Evolutionary conservation across 257 asterid species (phyloP).

Genomic region (Solanum pimpinellifolium): DNA sequence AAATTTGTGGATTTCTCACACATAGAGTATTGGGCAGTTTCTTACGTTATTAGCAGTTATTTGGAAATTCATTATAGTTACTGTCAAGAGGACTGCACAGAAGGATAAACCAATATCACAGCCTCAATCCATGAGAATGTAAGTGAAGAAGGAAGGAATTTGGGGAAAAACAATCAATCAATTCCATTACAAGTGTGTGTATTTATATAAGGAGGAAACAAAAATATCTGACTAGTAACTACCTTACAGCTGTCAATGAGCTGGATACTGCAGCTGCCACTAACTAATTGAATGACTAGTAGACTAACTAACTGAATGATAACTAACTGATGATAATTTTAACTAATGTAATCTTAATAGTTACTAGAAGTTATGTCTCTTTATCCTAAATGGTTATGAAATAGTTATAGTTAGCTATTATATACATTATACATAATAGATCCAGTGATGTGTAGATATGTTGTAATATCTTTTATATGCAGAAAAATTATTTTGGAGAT

Average conservation of each 20-base stretch:
- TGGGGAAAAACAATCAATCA: background rate
- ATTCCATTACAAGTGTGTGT: background rate
- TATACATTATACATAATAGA: background rate
- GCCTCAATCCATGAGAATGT: background rate
- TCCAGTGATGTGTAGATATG: background rate
- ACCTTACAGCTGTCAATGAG: background rate
- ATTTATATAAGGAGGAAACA: background rate
- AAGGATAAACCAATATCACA: background rate
- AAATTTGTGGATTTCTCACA: background rate
- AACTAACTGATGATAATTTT: background rate
- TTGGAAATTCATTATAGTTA: background rate
- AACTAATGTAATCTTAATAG: background rate
- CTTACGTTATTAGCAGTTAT: background rate
- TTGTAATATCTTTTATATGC: background rate
- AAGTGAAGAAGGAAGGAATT: background rate
- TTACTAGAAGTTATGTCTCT: background rate
- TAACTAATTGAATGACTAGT: background rate
- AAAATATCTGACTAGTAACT: background rate
- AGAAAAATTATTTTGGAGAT: background rate
- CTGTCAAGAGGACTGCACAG: background rate
- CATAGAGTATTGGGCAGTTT: background rate
- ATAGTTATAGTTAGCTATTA: background rate
- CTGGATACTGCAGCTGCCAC: background rate
- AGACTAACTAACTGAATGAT: background rate
- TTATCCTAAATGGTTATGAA: background rate